These are phyloP conservation scores for Oenanthe sinensis DNA, from an alignment of 129 eudicot genomes.

Conservation along the genomic window DNA sequence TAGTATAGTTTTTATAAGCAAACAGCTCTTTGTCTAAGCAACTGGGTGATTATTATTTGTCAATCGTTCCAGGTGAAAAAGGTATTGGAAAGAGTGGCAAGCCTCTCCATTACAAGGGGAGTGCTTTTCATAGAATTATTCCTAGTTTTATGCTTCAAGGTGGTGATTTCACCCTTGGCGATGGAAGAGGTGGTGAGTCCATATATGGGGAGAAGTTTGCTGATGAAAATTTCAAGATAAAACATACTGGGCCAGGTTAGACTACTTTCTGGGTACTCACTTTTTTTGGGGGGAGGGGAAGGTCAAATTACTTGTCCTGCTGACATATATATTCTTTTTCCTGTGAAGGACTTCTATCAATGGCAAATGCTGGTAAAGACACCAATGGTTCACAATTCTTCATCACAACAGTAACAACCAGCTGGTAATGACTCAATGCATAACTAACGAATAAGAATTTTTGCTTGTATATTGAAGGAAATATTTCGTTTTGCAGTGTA, in stretches of 20 bases:
- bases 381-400: slow-evolving; percentile 97
- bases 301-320: neutral
- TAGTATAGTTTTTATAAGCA: neutral
- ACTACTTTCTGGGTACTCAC: too few species aligned
- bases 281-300: neutral
- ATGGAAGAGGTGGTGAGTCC: slow-evolving; percentile 94
- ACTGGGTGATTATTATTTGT: neutral
- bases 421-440: slow-evolving; percentile 52
- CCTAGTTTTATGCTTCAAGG: slow-evolving; percentile 97
- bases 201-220: slow-evolving; percentile 80
- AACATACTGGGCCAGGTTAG: slow-evolving; percentile 83
- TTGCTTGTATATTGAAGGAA: neutral
- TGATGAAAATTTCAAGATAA: slow-evolving; percentile 91
- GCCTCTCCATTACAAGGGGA: slow-evolving; percentile 86
- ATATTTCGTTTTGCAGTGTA: neutral
- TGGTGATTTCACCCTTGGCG: slow-evolving; percentile 90
- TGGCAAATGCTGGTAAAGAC: slow-evolving; percentile 93
- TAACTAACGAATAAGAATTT: neutral
- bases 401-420: slow-evolving; percentile 93
- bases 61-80: slow-evolving; percentile 66
- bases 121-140: slow-evolving; percentile 79
- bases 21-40: neutral
- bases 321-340: neutral
- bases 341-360: slow-evolving; percentile 66
- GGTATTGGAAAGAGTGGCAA: slow-evolving; percentile 75